Evolutionary conservation across 495 filamentous ascomycete species (phyloP), one percentile per base, ranked within the genome.

Genomic region (Hypoxylon crocopeplum): DNA sequence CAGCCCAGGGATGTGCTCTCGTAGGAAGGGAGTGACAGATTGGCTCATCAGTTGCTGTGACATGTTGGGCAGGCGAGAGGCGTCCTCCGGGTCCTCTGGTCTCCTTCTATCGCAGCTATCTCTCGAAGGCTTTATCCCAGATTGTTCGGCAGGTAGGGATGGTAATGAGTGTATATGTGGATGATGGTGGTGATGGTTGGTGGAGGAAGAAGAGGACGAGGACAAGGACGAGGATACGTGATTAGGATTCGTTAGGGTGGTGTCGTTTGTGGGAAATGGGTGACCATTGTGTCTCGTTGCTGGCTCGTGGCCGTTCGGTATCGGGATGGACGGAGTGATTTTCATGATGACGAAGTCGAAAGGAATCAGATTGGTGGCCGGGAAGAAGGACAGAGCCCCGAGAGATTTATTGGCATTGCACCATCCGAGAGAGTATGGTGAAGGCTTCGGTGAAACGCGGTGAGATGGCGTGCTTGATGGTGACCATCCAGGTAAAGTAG

Each of bases 1-100:
- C 67, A 92, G 83, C 33, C 83, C 82, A 1, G 92, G 92, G 5
- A 96, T 93, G 62, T 97, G 90, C 71, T 88, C 87, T 46, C 85
- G 84, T 38, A 97, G 81, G 64, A 96, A 96, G 0, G 93, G 92
- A 2, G 87, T 87, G 37, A 96, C 83, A 7, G 78, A 79, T 62
- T 83, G 76, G 44, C 75, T 74, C 37, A 81, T 82, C 17, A 81
- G 64, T 46, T 76, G 69, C 47, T 77, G 72, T 32, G 78, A 77
- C 72, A 81, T 78, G 58, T 72, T 79, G 45, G 68, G 67, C 39
- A 76, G 48, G 52, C 67, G 46, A 49, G 71, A 59, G 58, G 64
- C 54, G 45, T 74, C 71, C 38, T 74, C 67, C 8, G 39, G 19
- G 64, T 78, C 77, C 34, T 75, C 75, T 13, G 73, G 69, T 38